phyloP scores from a whole-genome alignment of 257 asterid species.

The Verbascum thapsus region DNA sequence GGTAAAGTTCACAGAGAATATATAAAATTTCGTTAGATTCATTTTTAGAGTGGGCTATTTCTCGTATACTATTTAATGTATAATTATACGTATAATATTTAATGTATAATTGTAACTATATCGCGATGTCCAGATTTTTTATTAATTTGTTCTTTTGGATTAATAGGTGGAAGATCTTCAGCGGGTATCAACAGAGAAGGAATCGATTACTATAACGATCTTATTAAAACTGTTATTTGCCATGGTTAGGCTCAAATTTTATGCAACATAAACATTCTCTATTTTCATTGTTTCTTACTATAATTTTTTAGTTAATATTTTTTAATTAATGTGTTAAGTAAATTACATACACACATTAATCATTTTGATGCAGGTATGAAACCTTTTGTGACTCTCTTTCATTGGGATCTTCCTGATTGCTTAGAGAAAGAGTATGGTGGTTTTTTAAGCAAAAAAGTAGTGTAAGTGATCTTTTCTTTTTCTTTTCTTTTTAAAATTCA shows the following conservation, averaged over 20 bases:
- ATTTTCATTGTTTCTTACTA: too few relatives aligned
- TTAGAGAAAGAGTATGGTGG: too few relatives aligned
- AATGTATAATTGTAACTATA: too few relatives aligned
- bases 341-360: background rate
- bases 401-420: too few relatives aligned
- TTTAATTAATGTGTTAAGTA: background rate
- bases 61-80: background rate
- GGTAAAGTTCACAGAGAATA: background rate
- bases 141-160: background rate
- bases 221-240: background rate
- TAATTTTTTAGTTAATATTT: too few relatives aligned
- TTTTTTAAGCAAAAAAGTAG: too few relatives aligned
- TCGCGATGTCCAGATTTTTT: too few relatives aligned
- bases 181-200: conserved; percentile 15
- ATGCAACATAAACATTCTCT: too few relatives aligned
- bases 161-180: conserved; percentile 27
- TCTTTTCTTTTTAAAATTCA: background rate
- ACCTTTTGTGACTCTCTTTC: conserved; percentile 12
- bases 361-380: background rate
- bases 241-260: background rate
- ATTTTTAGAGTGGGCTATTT: background rate
- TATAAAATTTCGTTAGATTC: background rate
- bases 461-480: too few relatives aligned
- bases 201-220: conserved; percentile 4
- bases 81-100: background rate